Conservation (phyloP, 192 early-diverging fungal genomes). For the Anaeromyces robustus region DNA sequence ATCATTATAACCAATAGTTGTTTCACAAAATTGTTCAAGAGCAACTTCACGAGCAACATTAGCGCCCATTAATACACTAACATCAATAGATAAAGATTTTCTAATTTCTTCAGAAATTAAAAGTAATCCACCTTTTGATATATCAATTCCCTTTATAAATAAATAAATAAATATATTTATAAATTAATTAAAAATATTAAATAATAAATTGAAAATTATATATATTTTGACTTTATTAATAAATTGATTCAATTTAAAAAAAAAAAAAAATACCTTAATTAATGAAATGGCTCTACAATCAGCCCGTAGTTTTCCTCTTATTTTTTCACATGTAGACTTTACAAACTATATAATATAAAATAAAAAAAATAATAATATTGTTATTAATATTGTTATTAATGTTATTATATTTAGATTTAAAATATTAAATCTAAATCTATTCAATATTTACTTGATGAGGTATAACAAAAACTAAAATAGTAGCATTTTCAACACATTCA, state of each 20-base stretch:
- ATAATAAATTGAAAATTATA: too few relatives aligned
- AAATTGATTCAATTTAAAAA: too few relatives aligned
- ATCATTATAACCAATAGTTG: conserved; percentile 63
- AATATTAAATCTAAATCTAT: too few relatives aligned
- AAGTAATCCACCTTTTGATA: conserved; percentile 52
- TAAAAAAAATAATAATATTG: too few relatives aligned
- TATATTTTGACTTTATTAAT: too few relatives aligned
- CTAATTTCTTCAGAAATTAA: conserved; percentile 71
- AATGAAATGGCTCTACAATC: conserved; percentile 81
- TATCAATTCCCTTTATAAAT: conserved; percentile 54
- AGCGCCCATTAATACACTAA: conserved; percentile 80
- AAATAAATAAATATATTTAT: too few relatives aligned
- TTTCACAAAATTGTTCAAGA: conserved; percentile 84
- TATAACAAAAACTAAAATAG: conserved; percentile 84
- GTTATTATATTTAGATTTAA: too few relatives aligned
- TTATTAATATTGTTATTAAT: too few relatives aligned
- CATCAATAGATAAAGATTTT: conserved; percentile 56
- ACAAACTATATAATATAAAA: conserved; percentile 53
- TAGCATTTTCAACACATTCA: conserved; percentile 63
- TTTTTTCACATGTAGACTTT: conserved; percentile 58
- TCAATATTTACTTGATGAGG: conserved; percentile 58
- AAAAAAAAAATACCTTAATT: conserved; percentile 61
- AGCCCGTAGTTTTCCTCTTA: conserved; percentile 53
- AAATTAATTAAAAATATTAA: too few relatives aligned
- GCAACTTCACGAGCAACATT: conserved; percentile 97